These are phyloP conservation scores for Plantago coronopus DNA, from an alignment of 305 asterid genomes.

Conservation along the genomic window DNA sequence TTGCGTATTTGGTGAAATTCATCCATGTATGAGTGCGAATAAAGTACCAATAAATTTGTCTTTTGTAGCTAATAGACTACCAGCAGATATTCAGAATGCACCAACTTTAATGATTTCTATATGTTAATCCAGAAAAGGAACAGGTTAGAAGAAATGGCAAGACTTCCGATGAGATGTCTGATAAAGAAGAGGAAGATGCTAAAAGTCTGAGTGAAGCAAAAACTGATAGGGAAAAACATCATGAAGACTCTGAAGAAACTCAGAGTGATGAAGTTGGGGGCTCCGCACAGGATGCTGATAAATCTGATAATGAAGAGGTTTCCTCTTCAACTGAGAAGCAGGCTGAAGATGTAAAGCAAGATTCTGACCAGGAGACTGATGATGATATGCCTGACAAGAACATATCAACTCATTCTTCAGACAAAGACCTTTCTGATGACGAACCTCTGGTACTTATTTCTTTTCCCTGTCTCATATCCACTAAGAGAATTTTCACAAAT, in stretches of 20 bases:
- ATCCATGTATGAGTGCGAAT: neutral
- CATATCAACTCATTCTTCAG: constrained; percentile 32
- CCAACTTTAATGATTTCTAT: constrained; percentile 18
- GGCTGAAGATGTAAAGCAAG: constrained; percentile 38
- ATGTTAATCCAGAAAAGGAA: constrained; percentile 44
- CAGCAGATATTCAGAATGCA: constrained; percentile 1
- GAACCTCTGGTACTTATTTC: constrained; percentile 73
- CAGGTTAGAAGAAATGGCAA: constrained; percentile 32
- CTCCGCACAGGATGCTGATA: constrained; percentile 31
- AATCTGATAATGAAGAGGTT: constrained; percentile 44
- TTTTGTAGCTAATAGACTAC: neutral
- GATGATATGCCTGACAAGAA: constrained; percentile 34
- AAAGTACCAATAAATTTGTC: neutral
- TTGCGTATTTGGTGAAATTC: too few species aligned
- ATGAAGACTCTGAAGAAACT: constrained; percentile 53
- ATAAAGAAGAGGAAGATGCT: constrained; percentile 38
- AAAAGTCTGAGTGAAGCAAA: constrained; percentile 46
- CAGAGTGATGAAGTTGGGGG: constrained; percentile 35
- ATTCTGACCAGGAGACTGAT: constrained; percentile 37
- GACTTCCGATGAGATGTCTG: constrained; percentile 38
- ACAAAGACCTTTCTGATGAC: constrained; percentile 64
- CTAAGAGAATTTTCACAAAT: constrained; percentile 7
- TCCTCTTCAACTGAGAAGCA: constrained; percentile 54
- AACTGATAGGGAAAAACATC: constrained; percentile 43
- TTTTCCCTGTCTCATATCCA: neutral